phyloP scores from a whole-genome alignment of 1,284 basidiomycete species.

The Sporisorium sorghi region DNA sequence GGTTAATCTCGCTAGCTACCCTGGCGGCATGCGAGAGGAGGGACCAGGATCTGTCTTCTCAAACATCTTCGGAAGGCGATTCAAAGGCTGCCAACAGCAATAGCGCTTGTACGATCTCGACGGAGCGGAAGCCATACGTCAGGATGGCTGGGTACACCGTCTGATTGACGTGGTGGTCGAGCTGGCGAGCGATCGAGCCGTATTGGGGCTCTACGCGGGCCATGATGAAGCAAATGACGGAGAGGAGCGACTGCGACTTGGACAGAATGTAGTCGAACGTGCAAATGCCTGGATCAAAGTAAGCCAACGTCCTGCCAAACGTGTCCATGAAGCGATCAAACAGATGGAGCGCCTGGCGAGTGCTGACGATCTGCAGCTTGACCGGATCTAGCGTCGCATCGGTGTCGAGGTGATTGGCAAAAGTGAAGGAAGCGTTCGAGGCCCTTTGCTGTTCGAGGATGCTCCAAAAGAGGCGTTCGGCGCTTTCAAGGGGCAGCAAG shows the following conservation, averaged over 20 bases:
- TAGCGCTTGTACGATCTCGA: constrained; percentile 19
- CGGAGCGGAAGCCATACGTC: background rate
- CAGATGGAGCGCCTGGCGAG: background rate
- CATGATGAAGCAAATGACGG: constrained; percentile 12
- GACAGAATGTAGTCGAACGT: constrained; percentile 12
- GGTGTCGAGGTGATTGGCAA: background rate
- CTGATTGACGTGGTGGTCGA: constrained; percentile 7
- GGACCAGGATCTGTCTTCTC: constrained; percentile 10
- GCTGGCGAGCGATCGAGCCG: background rate
- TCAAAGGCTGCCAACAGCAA: constrained; percentile 20
- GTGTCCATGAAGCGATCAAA: constrained; percentile 12
- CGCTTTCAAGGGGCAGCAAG: constrained; percentile 11
- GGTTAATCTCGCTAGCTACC: constrained; percentile 11
- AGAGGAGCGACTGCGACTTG: constrained; percentile 12
- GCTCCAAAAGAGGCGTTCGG: constrained; percentile 18
- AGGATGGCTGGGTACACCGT: constrained; percentile 12
- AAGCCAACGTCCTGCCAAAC: constrained; percentile 7
- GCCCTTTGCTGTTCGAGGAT: background rate
- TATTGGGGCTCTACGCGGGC: background rate
- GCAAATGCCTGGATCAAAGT: constrained; percentile 16
- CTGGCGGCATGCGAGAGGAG: constrained; percentile 11
- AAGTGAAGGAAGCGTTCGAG: background rate
- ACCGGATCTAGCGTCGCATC: background rate
- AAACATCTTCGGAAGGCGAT: constrained; percentile 9
- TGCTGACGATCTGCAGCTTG: background rate